phyloP scores from a whole-genome alignment of 2,329 filamentous ascomycete species.

The Apiospora hydei region DNA sequence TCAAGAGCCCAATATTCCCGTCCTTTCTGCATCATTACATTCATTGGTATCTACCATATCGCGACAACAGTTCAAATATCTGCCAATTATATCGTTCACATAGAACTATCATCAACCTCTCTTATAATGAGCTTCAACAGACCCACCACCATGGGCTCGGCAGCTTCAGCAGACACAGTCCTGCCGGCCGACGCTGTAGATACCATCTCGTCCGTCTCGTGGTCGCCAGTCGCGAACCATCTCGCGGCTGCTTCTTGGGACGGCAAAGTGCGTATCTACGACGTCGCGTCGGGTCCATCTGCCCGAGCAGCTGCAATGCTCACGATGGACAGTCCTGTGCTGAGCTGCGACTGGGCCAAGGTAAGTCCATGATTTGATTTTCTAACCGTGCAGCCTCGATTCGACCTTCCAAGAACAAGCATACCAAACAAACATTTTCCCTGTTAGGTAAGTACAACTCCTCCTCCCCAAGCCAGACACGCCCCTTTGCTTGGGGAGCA shows the following conservation, averaged over 20 bases:
- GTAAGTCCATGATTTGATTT: conserved; percentile 41
- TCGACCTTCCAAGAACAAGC: conserved; percentile 25
- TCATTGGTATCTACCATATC: not conserved
- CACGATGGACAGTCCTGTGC: conserved; percentile 37
- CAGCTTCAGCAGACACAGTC: conserved; percentile 1
- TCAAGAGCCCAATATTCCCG: not conserved
- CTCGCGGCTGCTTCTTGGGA: conserved; percentile 47
- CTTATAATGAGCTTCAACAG: not conserved
- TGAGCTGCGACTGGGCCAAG: conserved; percentile 47
- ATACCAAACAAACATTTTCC: conserved; percentile 34
- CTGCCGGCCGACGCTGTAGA: conserved; percentile 41
- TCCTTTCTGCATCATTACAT: not conserved
- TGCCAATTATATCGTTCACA: not conserved
- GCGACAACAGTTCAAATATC: not conserved
- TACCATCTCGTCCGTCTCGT: conserved; percentile 46
- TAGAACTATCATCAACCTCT: not conserved
- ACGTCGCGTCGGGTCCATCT: conserved; percentile 35
- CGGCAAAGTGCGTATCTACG: conserved; percentile 46
- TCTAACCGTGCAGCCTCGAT: conserved; percentile 39
- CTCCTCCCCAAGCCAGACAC: not conserved
- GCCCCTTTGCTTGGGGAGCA: not conserved
- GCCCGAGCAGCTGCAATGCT: conserved; percentile 37
- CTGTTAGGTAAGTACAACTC: conserved; percentile 33
- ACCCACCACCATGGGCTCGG: not conserved
- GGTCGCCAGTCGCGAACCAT: conserved; percentile 43